Conservation (phyloP, 371 early-diverging fungal genomes). For the Rhizopus sp. region DNA sequence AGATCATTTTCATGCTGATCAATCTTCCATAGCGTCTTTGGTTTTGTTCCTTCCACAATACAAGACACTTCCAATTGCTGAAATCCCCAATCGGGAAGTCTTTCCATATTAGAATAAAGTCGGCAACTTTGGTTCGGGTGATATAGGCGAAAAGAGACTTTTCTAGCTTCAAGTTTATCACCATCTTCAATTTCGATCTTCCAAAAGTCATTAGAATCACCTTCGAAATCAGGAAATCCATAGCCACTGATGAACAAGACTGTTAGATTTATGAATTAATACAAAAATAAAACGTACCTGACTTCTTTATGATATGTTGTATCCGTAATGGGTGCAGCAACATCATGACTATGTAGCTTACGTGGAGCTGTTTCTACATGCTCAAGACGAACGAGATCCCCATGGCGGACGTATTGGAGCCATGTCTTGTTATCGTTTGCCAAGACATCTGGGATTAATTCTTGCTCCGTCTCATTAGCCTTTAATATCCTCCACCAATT, state of each 20-base stretch:
- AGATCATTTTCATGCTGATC: slow-evolving; percentile 50
- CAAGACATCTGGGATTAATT: slow-evolving; percentile 19
- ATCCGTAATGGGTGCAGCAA: slow-evolving; percentile 78
- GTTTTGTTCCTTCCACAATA: slow-evolving; percentile 61
- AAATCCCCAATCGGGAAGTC: slow-evolving; percentile 98
- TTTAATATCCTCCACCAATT: slow-evolving; percentile 82
- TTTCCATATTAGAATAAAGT: slow-evolving; percentile 75
- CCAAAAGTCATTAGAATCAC: slow-evolving; percentile 75
- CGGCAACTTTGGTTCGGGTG: slow-evolving; percentile 77
- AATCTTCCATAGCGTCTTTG: slow-evolving; percentile 71
- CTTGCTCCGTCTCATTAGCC: slow-evolving; percentile 26
- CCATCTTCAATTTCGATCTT: slow-evolving; percentile 64
- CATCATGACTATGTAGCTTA: slow-evolving; percentile 48
- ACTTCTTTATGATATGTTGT: slow-evolving; percentile 91
- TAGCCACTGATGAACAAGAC: slow-evolving; percentile 48
- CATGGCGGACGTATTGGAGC: slow-evolving; percentile 53
- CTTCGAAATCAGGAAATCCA: slow-evolving; percentile 49
- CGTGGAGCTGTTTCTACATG: slow-evolving; percentile 54
- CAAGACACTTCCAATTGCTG: slow-evolving; percentile 94
- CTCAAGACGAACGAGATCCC: slow-evolving; percentile 60
- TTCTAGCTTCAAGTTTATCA: slow-evolving; percentile 60
- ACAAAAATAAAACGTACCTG: slow-evolving; percentile 35
- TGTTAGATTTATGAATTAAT: neutral
- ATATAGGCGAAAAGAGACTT: slow-evolving; percentile 68
- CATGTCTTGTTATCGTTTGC: slow-evolving; percentile 43